Evolutionary conservation across 139 green algal species (phyloP).

Genomic region (Auxenochlorella pyrenoidosa): DNA sequence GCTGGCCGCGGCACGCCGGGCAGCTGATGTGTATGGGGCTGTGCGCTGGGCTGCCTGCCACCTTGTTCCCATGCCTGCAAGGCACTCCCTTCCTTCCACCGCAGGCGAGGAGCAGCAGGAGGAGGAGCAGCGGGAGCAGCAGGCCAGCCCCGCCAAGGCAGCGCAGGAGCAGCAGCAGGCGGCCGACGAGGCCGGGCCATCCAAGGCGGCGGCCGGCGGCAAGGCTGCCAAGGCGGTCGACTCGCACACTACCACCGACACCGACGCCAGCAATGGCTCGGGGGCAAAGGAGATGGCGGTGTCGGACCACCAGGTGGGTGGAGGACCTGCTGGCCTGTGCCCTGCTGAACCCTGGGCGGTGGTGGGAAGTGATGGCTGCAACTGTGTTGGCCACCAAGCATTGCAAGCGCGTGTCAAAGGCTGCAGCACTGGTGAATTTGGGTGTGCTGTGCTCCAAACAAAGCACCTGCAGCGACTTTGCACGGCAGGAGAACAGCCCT

Average conservation of each 20-base stretch:
- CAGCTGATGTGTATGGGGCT: not conserved
- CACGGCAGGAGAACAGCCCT: too few species aligned
- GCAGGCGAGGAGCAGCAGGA: slow-evolving; percentile 29
- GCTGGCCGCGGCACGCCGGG: too few species aligned
- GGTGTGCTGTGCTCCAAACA: not conserved
- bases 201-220: not conserved
- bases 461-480: too few species aligned
- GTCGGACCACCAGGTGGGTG: slow-evolving; percentile 27
- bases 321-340: not conserved
- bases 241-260: slow-evolving; percentile 26
- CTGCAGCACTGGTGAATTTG: not conserved
- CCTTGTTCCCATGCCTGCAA: not conserved
- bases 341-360: not conserved
- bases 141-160: slow-evolving; percentile 26
- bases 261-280: not conserved
- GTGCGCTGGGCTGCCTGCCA: not conserved
- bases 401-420: not conserved
- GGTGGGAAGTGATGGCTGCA: not conserved
- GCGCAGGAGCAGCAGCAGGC: slow-evolving; percentile 19
- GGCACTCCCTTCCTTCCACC: not conserved
- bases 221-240: not conserved
- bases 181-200: not conserved
- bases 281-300: slow-evolving; percentile 10
- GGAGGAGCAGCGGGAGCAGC: slow-evolving; percentile 16
- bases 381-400: not conserved